A percentile compares a stretch with the other conserved stretches of the same genome.
These are phyloP conservation scores for Salicornia ramosissima DNA, from an alignment of 148 eudicot species.

Conservation along the genomic window DNA sequence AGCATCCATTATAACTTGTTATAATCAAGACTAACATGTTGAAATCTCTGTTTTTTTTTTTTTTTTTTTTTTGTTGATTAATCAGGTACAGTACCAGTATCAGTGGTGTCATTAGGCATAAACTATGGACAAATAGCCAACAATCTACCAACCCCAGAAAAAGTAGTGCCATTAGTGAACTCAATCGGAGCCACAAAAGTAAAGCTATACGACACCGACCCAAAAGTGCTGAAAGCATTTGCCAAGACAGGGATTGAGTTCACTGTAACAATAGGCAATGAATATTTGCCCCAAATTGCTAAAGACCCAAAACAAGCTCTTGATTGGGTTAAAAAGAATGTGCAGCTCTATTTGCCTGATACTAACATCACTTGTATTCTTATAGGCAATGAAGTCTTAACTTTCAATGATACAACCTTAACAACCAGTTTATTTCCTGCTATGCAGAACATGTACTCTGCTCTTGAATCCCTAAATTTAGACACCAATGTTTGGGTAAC, in stretches of 20 bases:
- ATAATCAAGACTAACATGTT: too few relatives aligned
- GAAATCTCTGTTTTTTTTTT: too few relatives aligned
- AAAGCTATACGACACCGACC: constrained; percentile 89
- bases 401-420: constrained; percentile 52
- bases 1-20: too few relatives aligned
- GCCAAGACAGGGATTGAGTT: constrained; percentile 71
- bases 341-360: constrained; percentile 52
- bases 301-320: constrained; percentile 45
- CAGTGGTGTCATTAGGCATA: constrained; percentile 47
- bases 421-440: constrained; percentile 54
- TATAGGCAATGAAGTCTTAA: constrained; percentile 75
- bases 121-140: constrained; percentile 88
- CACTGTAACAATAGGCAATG: constrained; percentile 58
- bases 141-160: constrained; percentile 66
- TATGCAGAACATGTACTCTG: constrained; percentile 59
- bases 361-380: constrained; percentile 68
- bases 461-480: constrained; percentile 37
- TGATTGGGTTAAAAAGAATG: constrained; percentile 67
- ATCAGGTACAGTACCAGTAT: neutral
- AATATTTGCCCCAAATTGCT: constrained; percentile 38
- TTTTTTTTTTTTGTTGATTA: neutral
- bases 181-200: constrained; percentile 58
- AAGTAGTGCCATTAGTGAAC: constrained; percentile 60
- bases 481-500: constrained; percentile 56
- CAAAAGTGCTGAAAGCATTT: constrained; percentile 67